These are phyloP conservation scores for Selenicereus undatus DNA, from an alignment of 148 eudicot genomes.

Conservation along the genomic window DNA sequence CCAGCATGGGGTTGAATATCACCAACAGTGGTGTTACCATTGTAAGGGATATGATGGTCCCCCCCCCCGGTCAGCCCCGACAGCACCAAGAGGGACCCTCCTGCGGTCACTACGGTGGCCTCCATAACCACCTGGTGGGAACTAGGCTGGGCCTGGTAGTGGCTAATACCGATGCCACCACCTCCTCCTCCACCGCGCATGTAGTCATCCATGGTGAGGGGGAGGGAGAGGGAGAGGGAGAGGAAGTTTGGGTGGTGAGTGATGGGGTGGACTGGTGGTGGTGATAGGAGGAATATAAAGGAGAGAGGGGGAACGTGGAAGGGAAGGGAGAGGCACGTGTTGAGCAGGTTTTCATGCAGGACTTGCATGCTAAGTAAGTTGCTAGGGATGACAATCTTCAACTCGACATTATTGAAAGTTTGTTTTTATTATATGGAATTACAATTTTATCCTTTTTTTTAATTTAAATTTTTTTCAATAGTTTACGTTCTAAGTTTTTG, in stretches of 20 bases:
- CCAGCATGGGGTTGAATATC: slow-evolving; percentile 59
- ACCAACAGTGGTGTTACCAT: slow-evolving; percentile 53
- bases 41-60: slow-evolving; percentile 42
- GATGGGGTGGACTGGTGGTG: too few species aligned
- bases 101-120: slow-evolving; percentile 39
- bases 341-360: slow-evolving; percentile 32
- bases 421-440: too few species aligned
- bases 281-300: not conserved
- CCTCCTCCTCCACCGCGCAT: slow-evolving; percentile 7
- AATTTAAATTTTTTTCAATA: too few species aligned
- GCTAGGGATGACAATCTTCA: too few species aligned
- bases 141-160: slow-evolving; percentile 20
- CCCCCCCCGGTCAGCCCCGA: slow-evolving; percentile 43
- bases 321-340: slow-evolving; percentile 36
- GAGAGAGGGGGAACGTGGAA: slow-evolving; percentile 38
- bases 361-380: slow-evolving; percentile 23
- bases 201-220: slow-evolving; percentile 18
- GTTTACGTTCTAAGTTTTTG: too few species aligned
- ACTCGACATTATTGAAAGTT: too few species aligned
- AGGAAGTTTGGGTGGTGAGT: too few species aligned
- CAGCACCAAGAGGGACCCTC: slow-evolving; percentile 47
- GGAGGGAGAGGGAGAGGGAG: too few species aligned
- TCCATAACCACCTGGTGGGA: slow-evolving; percentile 49
- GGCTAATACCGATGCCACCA: slow-evolving; percentile 9
- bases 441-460: too few species aligned